phyloP scores from a whole-genome alignment of 768 basidiomycete species.

The Xerocomellus dryophilus region DNA sequence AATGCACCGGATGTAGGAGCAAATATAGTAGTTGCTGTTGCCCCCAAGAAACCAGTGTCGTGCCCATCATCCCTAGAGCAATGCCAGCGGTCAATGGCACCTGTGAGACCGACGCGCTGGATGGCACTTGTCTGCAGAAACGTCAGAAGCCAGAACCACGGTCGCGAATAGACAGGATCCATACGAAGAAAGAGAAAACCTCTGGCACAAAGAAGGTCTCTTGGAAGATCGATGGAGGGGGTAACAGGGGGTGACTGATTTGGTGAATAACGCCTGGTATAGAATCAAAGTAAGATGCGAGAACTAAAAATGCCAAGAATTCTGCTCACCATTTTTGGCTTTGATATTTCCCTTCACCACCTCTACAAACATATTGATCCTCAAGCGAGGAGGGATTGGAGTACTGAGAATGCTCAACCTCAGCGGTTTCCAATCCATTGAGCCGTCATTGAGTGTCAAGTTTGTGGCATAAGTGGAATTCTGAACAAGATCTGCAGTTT shows the following conservation, averaged over 20 bases:
- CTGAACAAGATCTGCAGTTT: conserved; percentile 40
- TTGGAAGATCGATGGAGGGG: conserved; percentile 14
- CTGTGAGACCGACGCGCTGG: conserved; percentile 10
- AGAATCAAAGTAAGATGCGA: not conserved
- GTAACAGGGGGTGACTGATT: conserved; percentile 11
- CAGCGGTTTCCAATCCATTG: conserved; percentile 43
- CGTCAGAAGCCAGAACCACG: not conserved
- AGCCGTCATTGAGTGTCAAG: conserved; percentile 40
- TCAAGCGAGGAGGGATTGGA: conserved; percentile 34
- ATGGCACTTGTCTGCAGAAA: conserved; percentile 12
- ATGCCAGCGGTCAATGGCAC: conserved; percentile 5
- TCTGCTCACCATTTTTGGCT: conserved; percentile 6
- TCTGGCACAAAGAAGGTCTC: conserved; percentile 8
- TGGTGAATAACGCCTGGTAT: conserved; percentile 12
- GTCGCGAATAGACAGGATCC: not conserved
- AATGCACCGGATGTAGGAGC: conserved; percentile 8
- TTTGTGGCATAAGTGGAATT: conserved; percentile 55
- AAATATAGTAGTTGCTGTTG: conserved; percentile 7
- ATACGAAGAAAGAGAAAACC: conserved; percentile 13
- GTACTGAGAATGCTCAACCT: conserved; percentile 41
- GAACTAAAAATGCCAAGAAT: not conserved
- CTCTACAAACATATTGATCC: conserved; percentile 15
- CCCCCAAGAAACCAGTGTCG: not conserved
- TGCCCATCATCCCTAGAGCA: not conserved
- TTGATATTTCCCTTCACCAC: conserved; percentile 11